These are phyloP conservation scores for Cladorrhinum samala DNA, from an alignment of 495 filamentous ascomycete species.

Conservation along the genomic window DNA sequence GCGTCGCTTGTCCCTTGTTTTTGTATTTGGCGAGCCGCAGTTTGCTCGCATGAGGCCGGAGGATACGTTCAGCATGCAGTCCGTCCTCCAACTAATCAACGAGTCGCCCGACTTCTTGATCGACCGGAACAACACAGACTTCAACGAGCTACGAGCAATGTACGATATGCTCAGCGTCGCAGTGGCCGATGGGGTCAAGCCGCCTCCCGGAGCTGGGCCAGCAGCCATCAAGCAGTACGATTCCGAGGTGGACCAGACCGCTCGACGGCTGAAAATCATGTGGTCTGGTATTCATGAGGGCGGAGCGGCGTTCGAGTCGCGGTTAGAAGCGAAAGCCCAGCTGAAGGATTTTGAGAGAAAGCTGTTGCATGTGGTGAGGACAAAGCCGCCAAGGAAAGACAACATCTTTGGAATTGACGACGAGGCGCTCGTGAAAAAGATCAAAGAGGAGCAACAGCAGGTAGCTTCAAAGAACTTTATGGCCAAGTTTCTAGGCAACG, in stretches of 20 bases:
- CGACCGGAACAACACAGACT: slow-evolving; percentile 52
- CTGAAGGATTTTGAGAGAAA: slow-evolving; percentile 67
- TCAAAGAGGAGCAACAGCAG: not conserved
- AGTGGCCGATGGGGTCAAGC: slow-evolving; percentile 54
- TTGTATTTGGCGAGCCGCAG: slow-evolving; percentile 50
- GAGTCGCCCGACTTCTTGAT: slow-evolving; percentile 33
- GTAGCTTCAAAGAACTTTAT: slow-evolving; percentile 24
- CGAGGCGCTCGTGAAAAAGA: not conserved
- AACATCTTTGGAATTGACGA: slow-evolving; percentile 43
- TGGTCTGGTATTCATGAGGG: slow-evolving; percentile 67
- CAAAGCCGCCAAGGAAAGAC: slow-evolving; percentile 53
- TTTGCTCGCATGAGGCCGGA: slow-evolving; percentile 40
- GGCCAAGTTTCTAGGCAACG: slow-evolving; percentile 38
- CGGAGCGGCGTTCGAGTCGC: slow-evolving; percentile 62
- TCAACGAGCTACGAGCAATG: slow-evolving; percentile 55
- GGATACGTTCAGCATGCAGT: slow-evolving; percentile 43
- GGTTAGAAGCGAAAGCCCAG: slow-evolving; percentile 65
- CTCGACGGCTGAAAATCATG: slow-evolving; percentile 55
- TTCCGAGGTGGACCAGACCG: slow-evolving; percentile 58
- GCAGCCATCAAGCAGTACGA: slow-evolving; percentile 54
- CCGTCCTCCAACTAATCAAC: slow-evolving; percentile 47
- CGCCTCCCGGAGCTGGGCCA: slow-evolving; percentile 22
- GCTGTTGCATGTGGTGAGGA: slow-evolving; percentile 63
- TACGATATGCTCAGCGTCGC: slow-evolving; percentile 64
- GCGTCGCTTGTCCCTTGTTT: slow-evolving; percentile 66